Base-by-base conservation (phyloP, 345 rosid genomes). In the Hibiscus syriacus region DNA sequence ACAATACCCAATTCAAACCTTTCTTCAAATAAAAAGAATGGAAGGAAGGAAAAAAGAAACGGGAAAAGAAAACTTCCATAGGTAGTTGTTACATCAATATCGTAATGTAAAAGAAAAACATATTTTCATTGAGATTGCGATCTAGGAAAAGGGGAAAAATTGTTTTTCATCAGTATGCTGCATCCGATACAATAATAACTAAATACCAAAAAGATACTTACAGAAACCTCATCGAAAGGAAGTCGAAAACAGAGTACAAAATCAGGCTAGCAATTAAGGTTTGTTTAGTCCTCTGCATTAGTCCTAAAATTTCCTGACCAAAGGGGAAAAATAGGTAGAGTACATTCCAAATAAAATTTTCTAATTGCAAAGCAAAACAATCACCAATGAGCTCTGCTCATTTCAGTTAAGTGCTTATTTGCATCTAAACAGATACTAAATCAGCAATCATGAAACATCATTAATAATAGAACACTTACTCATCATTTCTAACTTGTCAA, bases 401-500 rank as follows among this genome's bases (percentile, higher is more conserved):
- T 46, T 16, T 29, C 4, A 2, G 9, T 0, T 4, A 64, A 46
- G 55, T 29, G 5, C 56, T 29, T 46, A 45, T 64, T 64, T n/a
- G 26, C 41, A 45, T 45, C 17, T 9, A 46, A 64, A 64, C 2
- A n/a, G 41, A 49, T 19, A 17, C 2, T 11, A 29, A 29, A 65
- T 16, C 10, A 46, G 36, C 1, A 62, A 32, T 64, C 49, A 27
- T 1, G 16, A 54, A 23, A 54, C 14, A 19, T 25, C 22, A 46
- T n/a, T 17, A 72, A 39, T 14, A 72, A 67, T 29, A 52, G 45
- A 71, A 30, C 0, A 78, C 97, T 84, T 82, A 91, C 98, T 94
- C 84, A 91, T 89, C 84, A 79, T 75, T 73, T 94, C 99, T 77
- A 94, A 71, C 75, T 94, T 94, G 52, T 84, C 87, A 70, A 94